These are phyloP conservation scores for Euryodendron excelsum DNA, from an alignment of 148 eudicot genomes.

Conservation along the genomic window DNA sequence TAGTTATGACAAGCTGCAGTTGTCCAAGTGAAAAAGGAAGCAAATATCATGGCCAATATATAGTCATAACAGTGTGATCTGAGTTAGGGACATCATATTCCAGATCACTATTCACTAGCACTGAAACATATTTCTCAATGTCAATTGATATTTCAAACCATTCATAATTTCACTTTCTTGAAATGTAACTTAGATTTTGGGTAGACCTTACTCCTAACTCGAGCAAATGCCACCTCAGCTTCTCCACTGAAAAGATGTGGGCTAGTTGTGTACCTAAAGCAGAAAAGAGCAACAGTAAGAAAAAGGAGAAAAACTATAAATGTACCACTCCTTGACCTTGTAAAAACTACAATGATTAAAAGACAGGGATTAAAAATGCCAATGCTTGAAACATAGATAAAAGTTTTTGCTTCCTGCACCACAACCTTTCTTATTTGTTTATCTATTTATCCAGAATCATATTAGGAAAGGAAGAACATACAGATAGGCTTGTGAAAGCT, in stretches of 20 bases:
- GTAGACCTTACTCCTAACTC: slow-evolving; percentile 75
- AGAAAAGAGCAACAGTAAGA: slow-evolving; percentile 20
- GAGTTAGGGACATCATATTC: too few relatives aligned
- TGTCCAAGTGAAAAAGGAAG: neutral
- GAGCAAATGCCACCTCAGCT: slow-evolving; percentile 77
- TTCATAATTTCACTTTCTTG: neutral
- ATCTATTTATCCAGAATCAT: neutral
- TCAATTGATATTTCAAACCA: neutral
- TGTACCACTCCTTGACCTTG: neutral
- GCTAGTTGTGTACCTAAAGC: slow-evolving; percentile 88
- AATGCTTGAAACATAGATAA: neutral
- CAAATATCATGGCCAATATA: neutral
- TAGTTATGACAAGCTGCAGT: too few relatives aligned
- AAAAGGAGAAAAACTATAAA: neutral
- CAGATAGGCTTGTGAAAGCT: slow-evolving; percentile 82
- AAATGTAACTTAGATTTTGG: neutral
- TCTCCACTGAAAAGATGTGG: slow-evolving; percentile 82
- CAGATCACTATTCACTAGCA: neutral
- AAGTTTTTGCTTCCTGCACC: neutral
- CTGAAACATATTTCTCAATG: neutral
- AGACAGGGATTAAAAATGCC: neutral
- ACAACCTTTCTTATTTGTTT: neutral
- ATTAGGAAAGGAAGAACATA: slow-evolving; percentile 37
- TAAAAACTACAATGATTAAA: neutral
- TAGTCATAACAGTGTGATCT: neutral